Percentiles rank a stretch among this genome's conserved stretches.
Conservation (phyloP, 164 flowering plant species). For the Amborella trichopoda region DNA sequence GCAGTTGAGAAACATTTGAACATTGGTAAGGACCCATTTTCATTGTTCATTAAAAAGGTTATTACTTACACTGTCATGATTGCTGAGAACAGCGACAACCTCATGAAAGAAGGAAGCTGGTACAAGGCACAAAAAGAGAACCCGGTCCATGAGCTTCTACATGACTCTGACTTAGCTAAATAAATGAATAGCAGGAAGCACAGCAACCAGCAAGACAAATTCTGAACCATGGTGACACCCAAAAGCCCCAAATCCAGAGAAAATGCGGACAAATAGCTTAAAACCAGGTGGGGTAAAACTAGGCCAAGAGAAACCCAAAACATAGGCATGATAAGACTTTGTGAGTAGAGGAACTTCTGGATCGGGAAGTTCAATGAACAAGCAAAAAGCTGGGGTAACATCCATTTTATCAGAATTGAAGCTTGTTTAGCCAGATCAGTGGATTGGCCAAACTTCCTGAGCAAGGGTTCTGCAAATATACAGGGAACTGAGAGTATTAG, state of each 20-base stretch:
- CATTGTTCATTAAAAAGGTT: not conserved
- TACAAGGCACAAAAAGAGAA: not conserved
- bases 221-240: not conserved
- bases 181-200: not conserved
- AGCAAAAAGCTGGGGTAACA: constrained; percentile 1
- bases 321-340: constrained; percentile 1
- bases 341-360: constrained; percentile 1
- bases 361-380: not conserved
- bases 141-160: not conserved
- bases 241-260: not conserved
- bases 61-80: constrained; percentile 1
- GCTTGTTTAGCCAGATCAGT: constrained; percentile 1
- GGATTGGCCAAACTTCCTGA: not conserved
- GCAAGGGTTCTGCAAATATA: not conserved
- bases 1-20: not conserved
- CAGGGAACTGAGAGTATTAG: not conserved
- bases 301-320: not conserved
- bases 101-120: not conserved
- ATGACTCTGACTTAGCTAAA: not conserved
- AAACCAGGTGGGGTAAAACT: not conserved
- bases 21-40: not conserved
- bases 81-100: not conserved
- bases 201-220: not conserved
- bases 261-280: not conserved
- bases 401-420: not conserved